Evolutionary conservation across 257 asterid genomes (phyloP).

Genomic region (Fraxinus excelsior): DNA sequence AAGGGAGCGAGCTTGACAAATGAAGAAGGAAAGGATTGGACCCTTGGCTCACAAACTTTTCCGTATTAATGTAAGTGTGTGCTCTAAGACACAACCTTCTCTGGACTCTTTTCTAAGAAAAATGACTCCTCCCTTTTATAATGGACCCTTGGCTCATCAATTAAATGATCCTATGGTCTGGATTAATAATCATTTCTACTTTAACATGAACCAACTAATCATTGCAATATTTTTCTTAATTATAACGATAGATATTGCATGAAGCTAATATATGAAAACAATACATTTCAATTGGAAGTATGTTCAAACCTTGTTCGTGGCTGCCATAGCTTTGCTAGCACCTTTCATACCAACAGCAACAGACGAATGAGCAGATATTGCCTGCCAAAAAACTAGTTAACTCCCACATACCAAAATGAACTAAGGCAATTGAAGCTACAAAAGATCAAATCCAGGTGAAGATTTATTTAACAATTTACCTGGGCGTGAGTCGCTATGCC

Average conservation of each 20-base stretch:
- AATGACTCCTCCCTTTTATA: not conserved
- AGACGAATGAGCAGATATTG: constrained; percentile 87
- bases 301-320: constrained; percentile 76
- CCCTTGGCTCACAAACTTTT: too few species aligned
- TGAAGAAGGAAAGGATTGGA: not conserved
- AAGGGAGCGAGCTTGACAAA: too few species aligned
- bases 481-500: constrained; percentile 91
- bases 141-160: not conserved
- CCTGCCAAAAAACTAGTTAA: constrained; percentile 44
- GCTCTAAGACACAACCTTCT: not conserved
- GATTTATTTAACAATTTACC: constrained; percentile 41
- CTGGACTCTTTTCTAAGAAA: not conserved
- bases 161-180: not conserved
- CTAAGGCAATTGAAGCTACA: constrained; percentile 10
- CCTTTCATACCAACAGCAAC: constrained; percentile 94
- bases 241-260: not conserved
- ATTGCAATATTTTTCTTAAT: not conserved
- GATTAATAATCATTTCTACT: not conserved
- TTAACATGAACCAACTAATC: not conserved
- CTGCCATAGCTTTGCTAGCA: constrained; percentile 89
- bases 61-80: too few species aligned
- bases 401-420: constrained; percentile 4
- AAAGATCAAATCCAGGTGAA: not conserved
- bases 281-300: not conserved
- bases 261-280: not conserved